Evolutionary conservation across 192 early-diverging fungal species (phyloP), one percentile per base, ranked within the genome.

Genomic region (Backusella westeae): DNA sequence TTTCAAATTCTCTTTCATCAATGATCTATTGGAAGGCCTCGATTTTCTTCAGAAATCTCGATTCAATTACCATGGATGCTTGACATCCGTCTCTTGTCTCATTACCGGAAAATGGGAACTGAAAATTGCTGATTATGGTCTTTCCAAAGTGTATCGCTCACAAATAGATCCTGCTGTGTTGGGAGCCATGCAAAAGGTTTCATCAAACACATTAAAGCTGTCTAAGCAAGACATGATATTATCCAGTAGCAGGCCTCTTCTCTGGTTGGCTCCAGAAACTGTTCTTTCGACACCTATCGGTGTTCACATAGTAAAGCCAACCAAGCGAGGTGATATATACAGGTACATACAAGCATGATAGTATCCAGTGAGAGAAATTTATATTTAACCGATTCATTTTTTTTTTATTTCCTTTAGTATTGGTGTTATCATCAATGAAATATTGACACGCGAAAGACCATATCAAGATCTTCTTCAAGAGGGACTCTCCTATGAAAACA

Each of bases 401-500:
- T 59, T 77, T 0, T 7, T n/a, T 23, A 23, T 23, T 23, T 23
- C 23, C 32, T 32, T 32, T 53, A 84, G 82, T 69, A 82, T 78
- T 39, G 85, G 85, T 35, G 65, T 86, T 34, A 81, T 86, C 34
- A 82, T 86, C 12, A 86, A 86, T 42, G 85, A 86, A 70, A 83
- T 86, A 3, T 53, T 86, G 53, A 86, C 82, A 8, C 80, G 85
- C 26, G 78, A 72, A 32, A 35, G 73, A 46, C 85, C 85, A 2
- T 86, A 84, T 70, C 75, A 80, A 15, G 77, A 74, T 9, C 71
- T 73, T 29, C 14, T 49, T n/a, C 2, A 80, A 73, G 38, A 66
- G 75, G 19, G 72, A 39, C 15, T 76, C 6, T 7, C 29, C 66
- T 5, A 72, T 19, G 69, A 65, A 29, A 19, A 26, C 1, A 71